These are phyloP conservation scores for Geosmithia morbida DNA, from an alignment of 2,329 filamentous ascomycete species.

Conservation along the genomic window DNA sequence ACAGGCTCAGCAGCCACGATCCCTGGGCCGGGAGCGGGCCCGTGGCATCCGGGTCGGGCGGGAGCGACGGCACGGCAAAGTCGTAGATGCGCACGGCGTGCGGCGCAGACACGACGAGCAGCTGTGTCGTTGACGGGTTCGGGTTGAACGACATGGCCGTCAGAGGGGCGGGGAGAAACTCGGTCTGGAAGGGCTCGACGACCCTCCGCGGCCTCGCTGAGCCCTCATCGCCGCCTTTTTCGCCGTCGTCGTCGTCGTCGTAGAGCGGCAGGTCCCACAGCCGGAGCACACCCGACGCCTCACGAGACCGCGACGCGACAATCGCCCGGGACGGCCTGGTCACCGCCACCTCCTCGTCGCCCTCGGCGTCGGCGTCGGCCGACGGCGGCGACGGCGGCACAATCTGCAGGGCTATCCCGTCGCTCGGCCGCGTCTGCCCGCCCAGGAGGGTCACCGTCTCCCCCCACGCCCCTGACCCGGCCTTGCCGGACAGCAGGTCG, in stretches of 20 bases:
- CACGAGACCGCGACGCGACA: constrained; percentile 44
- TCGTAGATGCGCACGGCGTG: constrained; percentile 49
- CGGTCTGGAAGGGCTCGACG: constrained; percentile 41
- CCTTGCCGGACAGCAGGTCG: constrained; percentile 35
- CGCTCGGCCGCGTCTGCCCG: constrained; percentile 36
- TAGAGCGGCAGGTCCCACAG: constrained; percentile 44
- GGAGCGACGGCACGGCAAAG: constrained; percentile 37
- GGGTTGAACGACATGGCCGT: constrained; percentile 46
- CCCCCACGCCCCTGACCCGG: constrained; percentile 49
- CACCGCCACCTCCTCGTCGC: constrained; percentile 10
- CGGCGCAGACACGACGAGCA: constrained; percentile 39
- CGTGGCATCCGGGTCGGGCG: constrained; percentile 32
- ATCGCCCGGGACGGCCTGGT: constrained; percentile 26
- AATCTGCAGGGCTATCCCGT: constrained; percentile 41
- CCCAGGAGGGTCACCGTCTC: constrained; percentile 39
- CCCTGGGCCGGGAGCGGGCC: constrained; percentile 41
- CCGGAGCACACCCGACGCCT: constrained; percentile 42
- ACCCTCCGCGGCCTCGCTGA: constrained; percentile 12
- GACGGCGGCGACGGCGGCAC: constrained; percentile 24
- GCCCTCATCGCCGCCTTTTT: too few relatives aligned
- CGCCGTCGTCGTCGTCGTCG: constrained; percentile 12
- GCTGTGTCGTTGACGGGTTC: constrained; percentile 31
- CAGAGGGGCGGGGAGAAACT: constrained; percentile 40
- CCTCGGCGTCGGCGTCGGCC: constrained; percentile 10
- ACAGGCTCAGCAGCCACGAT: constrained; percentile 50